Evolutionary conservation across 768 basidiomycete species (phyloP), one percentile per base, ranked within the genome.

Genomic region (Tulasnella sp.): DNA sequence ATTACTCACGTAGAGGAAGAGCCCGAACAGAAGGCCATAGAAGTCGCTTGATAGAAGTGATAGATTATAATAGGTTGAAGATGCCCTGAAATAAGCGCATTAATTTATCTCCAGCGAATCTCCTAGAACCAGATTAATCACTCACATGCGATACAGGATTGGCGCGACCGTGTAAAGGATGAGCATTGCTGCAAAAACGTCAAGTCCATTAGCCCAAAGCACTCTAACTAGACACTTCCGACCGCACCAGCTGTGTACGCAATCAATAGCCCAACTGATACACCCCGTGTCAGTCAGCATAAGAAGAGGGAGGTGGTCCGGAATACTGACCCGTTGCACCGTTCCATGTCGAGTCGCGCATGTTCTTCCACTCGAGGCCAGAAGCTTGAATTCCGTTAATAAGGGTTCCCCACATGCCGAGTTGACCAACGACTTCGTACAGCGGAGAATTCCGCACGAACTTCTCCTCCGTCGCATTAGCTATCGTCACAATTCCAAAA

Each of bases 401-500:
- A 75, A 96, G 84, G 78, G 91, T 90, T 40, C 95, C 95, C 89
- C 91, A 96, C 90, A 96, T 91, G 9, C 95, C 95, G 74, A 96
- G 86, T 85, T 94, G 94, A 16, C 95, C 95, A 24, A 96, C 91
- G 79, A 96, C 91, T 87, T 96, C 95, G 83, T 95, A 96, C 58
- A 96, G 87, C 7, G 95, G 95, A 18, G 91, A 88, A 83, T 87
- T 90, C 81, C 95, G 90, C 42, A 96, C 95, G 81, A 96, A 91
- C 85, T 93, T 94, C 84, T 96, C 95, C 85, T 96, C 95, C 0
- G 94, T 94, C 41, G 95, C 94, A 82, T 96, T 96, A 34, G 93
- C 94, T 95, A 82, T 42, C 34, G 37, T 77, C 77, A 2, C 46
- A 58, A 28, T 31, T 14, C 37, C 7, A 31, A 46, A 31, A n/a